phyloP scores from a whole-genome alignment of 2,329 filamentous ascomycete species.

The Xylariaceae sp. region DNA sequence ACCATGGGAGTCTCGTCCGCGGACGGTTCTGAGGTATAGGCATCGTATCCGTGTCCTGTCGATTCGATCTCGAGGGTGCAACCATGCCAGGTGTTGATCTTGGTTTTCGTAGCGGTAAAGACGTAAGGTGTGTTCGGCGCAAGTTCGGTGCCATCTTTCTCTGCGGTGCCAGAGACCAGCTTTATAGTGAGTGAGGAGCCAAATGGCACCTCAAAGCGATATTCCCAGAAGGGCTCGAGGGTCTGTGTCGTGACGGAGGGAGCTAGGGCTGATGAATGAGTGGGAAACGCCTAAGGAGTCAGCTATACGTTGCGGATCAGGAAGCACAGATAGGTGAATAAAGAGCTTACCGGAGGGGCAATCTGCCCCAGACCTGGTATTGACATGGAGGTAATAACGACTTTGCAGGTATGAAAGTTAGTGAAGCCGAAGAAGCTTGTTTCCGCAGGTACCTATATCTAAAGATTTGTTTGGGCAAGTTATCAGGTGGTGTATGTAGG shows the following conservation, averaged over 20 bases:
- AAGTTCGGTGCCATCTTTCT: constrained; percentile 93
- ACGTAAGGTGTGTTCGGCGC: constrained; percentile 74
- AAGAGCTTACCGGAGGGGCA: constrained; percentile 48
- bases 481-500: too few species aligned
- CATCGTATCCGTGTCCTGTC: constrained; percentile 41
- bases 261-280: constrained; percentile 18
- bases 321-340: constrained; percentile 6
- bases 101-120: constrained; percentile 77
- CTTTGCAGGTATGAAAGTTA: too few species aligned
- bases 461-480: too few species aligned
- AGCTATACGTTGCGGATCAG: constrained; percentile 1
- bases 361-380: constrained; percentile 71
- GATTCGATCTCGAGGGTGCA: constrained; percentile 78
- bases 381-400: constrained; percentile 48
- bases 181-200: constrained; percentile 44
- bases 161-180: constrained; percentile 76
- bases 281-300: constrained; percentile 14
- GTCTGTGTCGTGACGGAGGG: constrained; percentile 41
- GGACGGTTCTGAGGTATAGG: constrained; percentile 59
- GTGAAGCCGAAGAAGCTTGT: too few species aligned
- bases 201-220: constrained; percentile 69
- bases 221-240: constrained; percentile 66
- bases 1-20: constrained; percentile 78
- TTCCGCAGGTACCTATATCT: too few species aligned
- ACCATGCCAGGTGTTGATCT: constrained; percentile 89